Percentiles rank a stretch among this genome's conserved stretches.
phyloP scores from a whole-genome alignment of 1,284 basidiomycete genomes.

The Pulchroboletus neoregius region DNA sequence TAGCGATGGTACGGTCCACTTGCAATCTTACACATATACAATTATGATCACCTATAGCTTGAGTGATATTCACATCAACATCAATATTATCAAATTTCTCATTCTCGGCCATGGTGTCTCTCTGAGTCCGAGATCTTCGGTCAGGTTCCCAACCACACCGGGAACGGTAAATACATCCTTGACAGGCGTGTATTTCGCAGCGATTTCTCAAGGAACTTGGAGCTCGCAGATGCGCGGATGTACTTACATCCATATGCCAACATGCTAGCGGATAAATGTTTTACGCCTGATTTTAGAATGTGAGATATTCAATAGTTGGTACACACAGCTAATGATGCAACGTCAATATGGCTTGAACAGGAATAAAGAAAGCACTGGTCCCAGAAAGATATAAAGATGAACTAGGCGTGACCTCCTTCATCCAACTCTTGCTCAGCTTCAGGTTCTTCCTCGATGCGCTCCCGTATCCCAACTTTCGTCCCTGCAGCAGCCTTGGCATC shows the following conservation, averaged over 20 bases:
- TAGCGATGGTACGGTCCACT: too few species aligned
- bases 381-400: not conserved
- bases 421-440: slow-evolving; percentile 58
- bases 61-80: not conserved
- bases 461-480: slow-evolving; percentile 46
- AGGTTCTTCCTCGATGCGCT: slow-evolving; percentile 74
- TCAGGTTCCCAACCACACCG: not conserved
- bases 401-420: slow-evolving; percentile 23
- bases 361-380: slow-evolving; percentile 6
- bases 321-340: slow-evolving; percentile 20
- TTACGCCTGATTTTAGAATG: not conserved
- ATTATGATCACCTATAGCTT: too few species aligned
- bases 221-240: not conserved
- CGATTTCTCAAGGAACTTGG: not conserved
- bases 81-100: not conserved
- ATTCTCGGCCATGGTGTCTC: not conserved
- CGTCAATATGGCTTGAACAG: not conserved
- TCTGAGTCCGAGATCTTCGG: not conserved
- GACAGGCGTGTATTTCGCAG: slow-evolving; percentile 5
- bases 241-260: too few species aligned
- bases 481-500: slow-evolving; percentile 69
- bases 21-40: too few species aligned
- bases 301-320: slow-evolving; percentile 4
- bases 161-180: too few species aligned
- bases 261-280: not conserved